Evolutionary conservation across 2,329 filamentous ascomycete genomes (phyloP).

Genomic region (Fusarium sp.): DNA sequence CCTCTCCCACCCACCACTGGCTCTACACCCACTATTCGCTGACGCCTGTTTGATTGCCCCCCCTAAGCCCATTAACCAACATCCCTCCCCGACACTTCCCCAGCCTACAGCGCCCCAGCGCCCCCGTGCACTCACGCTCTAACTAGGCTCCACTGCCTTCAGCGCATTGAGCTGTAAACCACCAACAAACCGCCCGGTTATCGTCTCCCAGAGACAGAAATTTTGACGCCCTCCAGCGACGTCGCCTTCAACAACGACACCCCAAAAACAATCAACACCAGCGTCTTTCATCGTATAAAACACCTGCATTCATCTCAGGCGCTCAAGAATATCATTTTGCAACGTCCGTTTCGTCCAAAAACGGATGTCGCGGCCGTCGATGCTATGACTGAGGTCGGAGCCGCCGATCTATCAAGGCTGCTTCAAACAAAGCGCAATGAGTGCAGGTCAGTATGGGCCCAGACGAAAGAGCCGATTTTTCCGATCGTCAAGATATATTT

Average conservation of each 20-base stretch:
- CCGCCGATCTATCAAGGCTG: slow-evolving; percentile 72
- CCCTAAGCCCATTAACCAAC: slow-evolving; percentile 19
- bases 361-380: slow-evolving; percentile 75
- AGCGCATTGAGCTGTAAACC: slow-evolving; percentile 35
- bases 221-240: slow-evolving; percentile 47
- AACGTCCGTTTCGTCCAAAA: slow-evolving; percentile 70
- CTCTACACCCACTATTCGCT: slow-evolving; percentile 27
- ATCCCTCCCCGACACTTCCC: slow-evolving; percentile 18
- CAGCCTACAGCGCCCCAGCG: slow-evolving; percentile 25
- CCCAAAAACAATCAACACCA: slow-evolving; percentile 47
- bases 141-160: slow-evolving; percentile 38
- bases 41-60: slow-evolving; percentile 26
- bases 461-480: slow-evolving; percentile 60
- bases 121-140: slow-evolving; percentile 24
- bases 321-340: slow-evolving; percentile 35
- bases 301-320: slow-evolving; percentile 45
- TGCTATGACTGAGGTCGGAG: slow-evolving; percentile 78
- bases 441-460: slow-evolving; percentile 63
- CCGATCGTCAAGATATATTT: slow-evolving; percentile 58
- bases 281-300: slow-evolving; percentile 46
- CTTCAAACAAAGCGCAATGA: slow-evolving; percentile 72
- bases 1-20: slow-evolving; percentile 22
- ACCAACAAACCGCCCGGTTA: slow-evolving; percentile 30
- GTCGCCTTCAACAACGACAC: slow-evolving; percentile 42
- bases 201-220: slow-evolving; percentile 43